A percentile compares a stretch with the other conserved stretches of the same genome.
These are phyloP conservation scores for Podaxis rugospora DNA, from an alignment of 768 basidiomycete genomes.

Conservation along the genomic window DNA sequence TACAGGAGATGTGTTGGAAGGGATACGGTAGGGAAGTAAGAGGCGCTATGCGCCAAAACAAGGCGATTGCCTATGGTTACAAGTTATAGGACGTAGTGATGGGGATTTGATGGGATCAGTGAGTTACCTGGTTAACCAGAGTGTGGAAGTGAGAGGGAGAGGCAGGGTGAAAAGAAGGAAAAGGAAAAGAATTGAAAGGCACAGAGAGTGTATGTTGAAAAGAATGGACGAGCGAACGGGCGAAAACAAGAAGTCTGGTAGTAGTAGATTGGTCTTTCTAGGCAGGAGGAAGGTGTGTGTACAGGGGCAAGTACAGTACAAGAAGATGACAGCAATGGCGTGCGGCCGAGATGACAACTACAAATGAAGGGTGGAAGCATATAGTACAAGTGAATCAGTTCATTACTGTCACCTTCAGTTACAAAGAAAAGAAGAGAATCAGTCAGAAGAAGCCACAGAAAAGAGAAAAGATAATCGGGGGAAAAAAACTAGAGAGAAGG, in stretches of 20 bases:
- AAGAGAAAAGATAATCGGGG: conserved; percentile 4
- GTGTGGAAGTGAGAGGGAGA: neutral
- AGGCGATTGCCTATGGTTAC: conserved; percentile 21
- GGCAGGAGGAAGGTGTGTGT: neutral
- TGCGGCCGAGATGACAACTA: neutral
- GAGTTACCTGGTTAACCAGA: conserved; percentile 2
- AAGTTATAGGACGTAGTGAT: conserved; percentile 11
- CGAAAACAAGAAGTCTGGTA: conserved; percentile 5
- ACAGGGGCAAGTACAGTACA: conserved; percentile 5
- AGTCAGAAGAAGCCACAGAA: neutral
- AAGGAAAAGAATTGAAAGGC: neutral
- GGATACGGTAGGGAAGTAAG: neutral
- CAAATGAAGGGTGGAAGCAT: conserved; percentile 1
- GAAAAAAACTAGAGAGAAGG: conserved; percentile 3
- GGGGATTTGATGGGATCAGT: neutral
- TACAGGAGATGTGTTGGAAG: neutral
- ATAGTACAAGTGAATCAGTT: conserved; percentile 10
- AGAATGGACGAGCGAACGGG: conserved; percentile 1
- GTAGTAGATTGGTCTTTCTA: conserved; percentile 6
- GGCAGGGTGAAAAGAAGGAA: conserved; percentile 1
- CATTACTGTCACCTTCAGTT: neutral
- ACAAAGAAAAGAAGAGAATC: neutral
- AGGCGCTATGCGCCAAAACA: conserved; percentile 9
- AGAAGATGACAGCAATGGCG: neutral
- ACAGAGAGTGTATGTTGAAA: neutral